Base-by-base conservation (phyloP, 768 basidiomycete genomes). In the Xerocomus potaroensis region DNA sequence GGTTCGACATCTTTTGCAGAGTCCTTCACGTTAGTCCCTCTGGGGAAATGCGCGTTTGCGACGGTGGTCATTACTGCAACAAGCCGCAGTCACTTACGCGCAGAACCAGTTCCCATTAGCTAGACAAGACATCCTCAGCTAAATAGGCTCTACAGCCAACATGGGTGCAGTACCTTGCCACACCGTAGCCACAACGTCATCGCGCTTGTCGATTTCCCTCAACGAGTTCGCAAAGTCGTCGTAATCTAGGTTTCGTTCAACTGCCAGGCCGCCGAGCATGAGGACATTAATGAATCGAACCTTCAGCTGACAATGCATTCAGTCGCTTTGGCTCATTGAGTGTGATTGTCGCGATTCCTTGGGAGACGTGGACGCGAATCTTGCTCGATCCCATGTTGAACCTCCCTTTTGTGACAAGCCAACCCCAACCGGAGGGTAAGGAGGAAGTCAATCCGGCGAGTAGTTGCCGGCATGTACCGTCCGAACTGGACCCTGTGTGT, bases 41-140 rank as follows among this genome's bases (percentile, higher is more conserved):
- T 85, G 51, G 29, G 24, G 30, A 41, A 34, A 9, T 23, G 5
- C 29, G 49, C 26, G 44, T 48, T 14, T 29, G 41, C 18, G 8
- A 38, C 30, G 5, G 8, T 15, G 41, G 26, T 16, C 37, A 40
- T 24, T 22, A 15, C 26, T 5, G 29, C 23, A 5, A 10, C n/a
- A 14, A 33, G n/a, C 21, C 33, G 39, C 46, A 33, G 26, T 4
- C 15, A 65, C 82, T 58, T 59, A 85, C 84, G 84, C 76, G 68
- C 82, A 87, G 62, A 87, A 86, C 83, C 83, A 86, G 50, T 71
- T 76, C 3, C 84, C 84, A 27, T 70, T 80, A 9, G 80, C 84
- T 84, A 36, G 4, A 37, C 12, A 16, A 16, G 31, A 31, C 37
- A 23, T 34, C 2, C 12, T 42, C 35, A 43, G 33, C 5, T 16